A percentile compares a stretch with the other conserved stretches of the same genome.
Conservation (phyloP, 805 yeast genomes). For the Tetrapisispora phaffii region DNA sequence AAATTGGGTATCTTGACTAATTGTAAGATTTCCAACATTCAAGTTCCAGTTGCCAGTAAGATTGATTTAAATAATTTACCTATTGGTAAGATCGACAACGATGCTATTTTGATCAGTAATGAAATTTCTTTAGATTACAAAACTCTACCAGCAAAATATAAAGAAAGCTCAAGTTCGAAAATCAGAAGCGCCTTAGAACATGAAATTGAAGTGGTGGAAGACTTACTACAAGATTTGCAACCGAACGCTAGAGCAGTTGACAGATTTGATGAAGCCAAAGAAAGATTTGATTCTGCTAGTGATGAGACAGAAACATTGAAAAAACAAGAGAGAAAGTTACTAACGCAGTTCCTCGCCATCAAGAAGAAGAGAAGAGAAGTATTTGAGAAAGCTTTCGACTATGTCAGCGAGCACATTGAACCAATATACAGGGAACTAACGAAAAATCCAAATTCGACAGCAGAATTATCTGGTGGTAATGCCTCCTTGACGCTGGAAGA, state of each 20-base stretch:
- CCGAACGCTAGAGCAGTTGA: conserved; percentile 81
- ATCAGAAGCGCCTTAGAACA: conserved; percentile 30
- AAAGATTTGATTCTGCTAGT: conserved; percentile 49
- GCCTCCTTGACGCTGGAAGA: conserved; percentile 82
- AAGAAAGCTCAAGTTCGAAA: conserved; percentile 27
- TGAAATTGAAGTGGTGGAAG: conserved; percentile 31
- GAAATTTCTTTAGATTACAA: conserved; percentile 48
- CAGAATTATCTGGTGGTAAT: conserved; percentile 82
- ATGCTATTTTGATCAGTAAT: conserved; percentile 34
- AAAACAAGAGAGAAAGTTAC: conserved; percentile 45
- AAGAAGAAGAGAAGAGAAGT: conserved; percentile 47
- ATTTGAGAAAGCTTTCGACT: conserved; percentile 69
- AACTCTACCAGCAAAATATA: conserved; percentile 35
- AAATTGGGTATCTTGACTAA: conserved; percentile 51
- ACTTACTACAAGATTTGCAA: conserved; percentile 36
- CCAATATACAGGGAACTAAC: conserved; percentile 79
- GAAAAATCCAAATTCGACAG: conserved; percentile 38
- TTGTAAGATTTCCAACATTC: conserved; percentile 64
- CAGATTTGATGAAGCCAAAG: conserved; percentile 59
- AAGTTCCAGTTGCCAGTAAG: conserved; percentile 54
- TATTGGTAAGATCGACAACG: conserved; percentile 40
- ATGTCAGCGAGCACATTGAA: conserved; percentile 64
- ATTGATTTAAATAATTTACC: conserved; percentile 47
- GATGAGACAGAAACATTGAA: conserved; percentile 55
- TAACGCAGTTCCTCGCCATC: conserved; percentile 48